A percentile compares a stretch with the other conserved stretches of the same genome.
These are phyloP conservation scores for Marasmius fiardii DNA, from an alignment of 1,284 basidiomycete species.

Conservation along the genomic window DNA sequence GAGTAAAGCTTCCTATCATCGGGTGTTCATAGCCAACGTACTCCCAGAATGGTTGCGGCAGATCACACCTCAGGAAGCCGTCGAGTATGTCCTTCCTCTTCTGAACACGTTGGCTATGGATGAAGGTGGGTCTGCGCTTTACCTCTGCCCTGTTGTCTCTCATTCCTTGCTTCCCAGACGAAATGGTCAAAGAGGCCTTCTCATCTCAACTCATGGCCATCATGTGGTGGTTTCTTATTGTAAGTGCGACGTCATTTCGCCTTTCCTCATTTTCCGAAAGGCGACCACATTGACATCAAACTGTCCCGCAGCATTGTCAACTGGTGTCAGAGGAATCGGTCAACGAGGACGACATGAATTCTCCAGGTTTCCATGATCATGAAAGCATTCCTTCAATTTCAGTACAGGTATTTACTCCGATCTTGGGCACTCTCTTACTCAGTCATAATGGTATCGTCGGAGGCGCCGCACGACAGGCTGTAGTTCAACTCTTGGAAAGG, in stretches of 20 bases:
- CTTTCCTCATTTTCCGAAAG: not conserved
- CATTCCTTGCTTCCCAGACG: slow-evolving; percentile 50
- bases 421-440: slow-evolving; percentile 85
- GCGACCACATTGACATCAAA: slow-evolving; percentile 12
- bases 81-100: slow-evolving; percentile 92
- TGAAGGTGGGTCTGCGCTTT: slow-evolving; percentile 52
- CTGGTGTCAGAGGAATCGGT: slow-evolving; percentile 49
- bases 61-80: slow-evolving; percentile 84
- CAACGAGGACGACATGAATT: slow-evolving; percentile 30
- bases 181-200: slow-evolving; percentile 89
- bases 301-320: slow-evolving; percentile 47
- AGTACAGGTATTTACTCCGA: slow-evolving; percentile 87
- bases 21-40: slow-evolving; percentile 81
- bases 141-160: slow-evolving; percentile 10
- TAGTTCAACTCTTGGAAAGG: slow-evolving; percentile 76
- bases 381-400: slow-evolving; percentile 48
- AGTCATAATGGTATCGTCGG: slow-evolving; percentile 77
- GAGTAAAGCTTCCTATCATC: slow-evolving; percentile 82
- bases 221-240: slow-evolving; percentile 94
- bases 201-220: slow-evolving; percentile 79
- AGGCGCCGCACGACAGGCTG: slow-evolving; percentile 69
- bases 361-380: slow-evolving; percentile 18
- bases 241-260: slow-evolving; percentile 28
- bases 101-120: slow-evolving; percentile 87
- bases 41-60: slow-evolving; percentile 73